Evolutionary conservation across 805 yeast species (phyloP), one percentile per base, ranked within the genome.

Genomic region (Starmerella cellae): DNA sequence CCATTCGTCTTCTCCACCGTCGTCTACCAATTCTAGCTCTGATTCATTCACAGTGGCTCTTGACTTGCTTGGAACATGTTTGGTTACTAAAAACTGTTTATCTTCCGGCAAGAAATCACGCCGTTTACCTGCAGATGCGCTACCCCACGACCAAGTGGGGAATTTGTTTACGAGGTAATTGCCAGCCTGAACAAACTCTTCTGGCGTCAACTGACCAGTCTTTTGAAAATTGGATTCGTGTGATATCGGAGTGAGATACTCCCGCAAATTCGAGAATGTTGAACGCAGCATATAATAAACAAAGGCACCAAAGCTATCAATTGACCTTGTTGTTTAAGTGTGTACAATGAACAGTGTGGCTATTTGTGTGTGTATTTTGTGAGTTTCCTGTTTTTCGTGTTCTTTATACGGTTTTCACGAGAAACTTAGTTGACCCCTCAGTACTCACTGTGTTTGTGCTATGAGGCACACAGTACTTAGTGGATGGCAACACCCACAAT

Each of bases 181-280:
- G 19, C 98, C 98, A 3, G 98, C 96, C 42, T 67, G 68, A 9
- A 85, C 88, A 63, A 91, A 91, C 60, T 91, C 98, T 41, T 83
- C 94, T 1, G 98, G 98, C 1, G 95, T 82, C 39, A 91, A 78
- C 59, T 88, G 91, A 3, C 98, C 98, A 0, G 95, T 82, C 38
- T 70, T 63, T 42, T 75, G 68, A 64, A 85, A 91, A 16, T 91
- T 83, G 21, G 96, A 85, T n/a, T 67, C 73, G 60, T 87, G 83
- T 35, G 79, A 71, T 2, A 88, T 77, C 1, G 98, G 98, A 2
- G 98, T 88, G 42, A 91, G 66, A 56, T 87, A 88, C 60, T 91
- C 98, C 52, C 97, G 71, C 65, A 87, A 39, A 34, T 48, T 49
- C 6, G 51, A 45, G 42, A 50, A 50, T 5, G 54, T 49, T 13